phyloP scores from a whole-genome alignment of 2,329 filamentous ascomycete genomes.

The Metarhizium guizhouense region DNA sequence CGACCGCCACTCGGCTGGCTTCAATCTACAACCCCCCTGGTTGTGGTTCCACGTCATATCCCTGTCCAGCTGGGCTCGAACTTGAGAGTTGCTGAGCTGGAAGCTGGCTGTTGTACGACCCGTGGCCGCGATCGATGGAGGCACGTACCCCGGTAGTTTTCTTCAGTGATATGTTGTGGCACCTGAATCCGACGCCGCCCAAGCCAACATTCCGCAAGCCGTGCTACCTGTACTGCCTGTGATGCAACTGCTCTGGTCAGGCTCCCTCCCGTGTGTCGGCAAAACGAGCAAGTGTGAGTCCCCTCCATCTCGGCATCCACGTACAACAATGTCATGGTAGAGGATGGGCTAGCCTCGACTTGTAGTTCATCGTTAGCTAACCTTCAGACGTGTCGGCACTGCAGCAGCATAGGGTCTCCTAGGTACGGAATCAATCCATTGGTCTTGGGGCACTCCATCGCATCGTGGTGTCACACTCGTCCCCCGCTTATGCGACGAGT shows the following conservation, averaged over 20 bases:
- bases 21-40: not conserved
- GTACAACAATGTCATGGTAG: too few relatives aligned
- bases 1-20: not conserved
- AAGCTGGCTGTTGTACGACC: not conserved
- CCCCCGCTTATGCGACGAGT: not conserved
- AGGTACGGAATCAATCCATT: not conserved
- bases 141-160: not conserved
- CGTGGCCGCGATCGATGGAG: too few relatives aligned
- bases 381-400: too few relatives aligned
- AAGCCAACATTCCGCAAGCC: not conserved
- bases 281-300: too few relatives aligned
- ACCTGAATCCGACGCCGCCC: not conserved
- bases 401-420: too few relatives aligned
- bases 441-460: not conserved
- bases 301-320: too few relatives aligned
- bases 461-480: constrained; percentile 4
- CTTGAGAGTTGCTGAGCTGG: not conserved
- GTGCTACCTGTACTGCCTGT: too few relatives aligned
- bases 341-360: too few relatives aligned
- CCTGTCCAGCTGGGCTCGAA: constrained; percentile 5
- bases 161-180: not conserved
- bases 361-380: too few relatives aligned
- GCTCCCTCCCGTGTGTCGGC: too few relatives aligned
- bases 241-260: too few relatives aligned
- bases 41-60: not conserved